Conservation (phyloP, 2,329 filamentous ascomycete species). For the Pseudodiploospora longispora region DNA sequence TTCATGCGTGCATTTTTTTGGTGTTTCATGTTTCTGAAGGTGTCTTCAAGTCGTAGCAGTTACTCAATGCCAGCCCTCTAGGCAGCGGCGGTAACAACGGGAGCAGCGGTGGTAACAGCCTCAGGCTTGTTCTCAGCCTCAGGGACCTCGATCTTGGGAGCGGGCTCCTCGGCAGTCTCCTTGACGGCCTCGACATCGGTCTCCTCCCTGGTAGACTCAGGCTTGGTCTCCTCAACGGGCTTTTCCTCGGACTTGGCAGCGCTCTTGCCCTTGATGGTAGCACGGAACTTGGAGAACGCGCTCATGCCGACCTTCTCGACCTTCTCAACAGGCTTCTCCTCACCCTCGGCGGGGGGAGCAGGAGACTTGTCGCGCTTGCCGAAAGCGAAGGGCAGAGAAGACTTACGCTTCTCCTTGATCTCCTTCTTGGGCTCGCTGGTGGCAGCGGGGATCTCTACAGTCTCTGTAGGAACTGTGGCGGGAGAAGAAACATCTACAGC, state of each 20-base stretch:
- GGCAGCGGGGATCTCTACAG: conserved; percentile 35
- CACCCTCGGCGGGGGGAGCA: conserved; percentile 53
- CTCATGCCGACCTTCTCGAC: conserved; percentile 33
- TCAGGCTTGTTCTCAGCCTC: conserved; percentile 35
- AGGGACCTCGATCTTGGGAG: conserved; percentile 16
- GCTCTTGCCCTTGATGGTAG: conserved; percentile 44
- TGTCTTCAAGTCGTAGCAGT: conserved; percentile 16
- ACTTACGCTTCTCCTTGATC: conserved; percentile 75
- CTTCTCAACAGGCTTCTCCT: conserved; percentile 35
- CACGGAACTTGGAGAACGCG: conserved; percentile 53
- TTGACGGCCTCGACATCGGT: conserved; percentile 23
- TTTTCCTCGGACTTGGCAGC: conserved; percentile 36
- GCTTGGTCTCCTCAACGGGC: conserved; percentile 23
- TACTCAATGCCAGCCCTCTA: conserved; percentile 28
- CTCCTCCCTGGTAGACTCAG: conserved; percentile 25
- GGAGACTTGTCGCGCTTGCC: conserved; percentile 66
- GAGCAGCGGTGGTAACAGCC: conserved; percentile 32
- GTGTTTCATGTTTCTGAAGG: conserved; percentile 15
- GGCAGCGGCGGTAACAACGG: conserved; percentile 44
- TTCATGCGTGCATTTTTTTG: conserved; percentile 26
- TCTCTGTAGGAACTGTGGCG: conserved; percentile 38
- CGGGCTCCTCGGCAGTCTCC: conserved; percentile 27
- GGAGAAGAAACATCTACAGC: conserved; percentile 45
- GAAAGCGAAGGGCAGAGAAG: conserved; percentile 65
- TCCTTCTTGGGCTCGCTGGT: conserved; percentile 53